A percentile compares a stretch with the other conserved stretches of the same genome.
These are phyloP conservation scores for Colletotrichum limetticola DNA, from an alignment of 2,329 filamentous ascomycete genomes.

Conservation along the genomic window DNA sequence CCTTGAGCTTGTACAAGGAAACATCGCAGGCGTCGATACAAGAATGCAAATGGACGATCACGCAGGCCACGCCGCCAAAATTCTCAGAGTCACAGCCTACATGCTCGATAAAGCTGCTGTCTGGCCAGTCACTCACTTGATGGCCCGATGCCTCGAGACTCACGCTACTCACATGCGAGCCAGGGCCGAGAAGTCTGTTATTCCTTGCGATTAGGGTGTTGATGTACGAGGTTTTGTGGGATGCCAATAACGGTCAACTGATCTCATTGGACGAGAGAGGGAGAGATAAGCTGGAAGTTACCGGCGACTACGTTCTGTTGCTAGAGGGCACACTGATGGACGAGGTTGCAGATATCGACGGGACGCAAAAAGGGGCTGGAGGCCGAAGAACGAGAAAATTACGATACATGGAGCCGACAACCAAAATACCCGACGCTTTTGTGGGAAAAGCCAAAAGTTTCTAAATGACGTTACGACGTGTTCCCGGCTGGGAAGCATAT, in stretches of 20 bases:
- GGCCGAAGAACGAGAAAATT: background rate
- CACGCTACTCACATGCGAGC: constrained; percentile 63
- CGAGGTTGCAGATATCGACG: background rate
- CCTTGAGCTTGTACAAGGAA: constrained; percentile 59
- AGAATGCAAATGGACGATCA: constrained; percentile 68
- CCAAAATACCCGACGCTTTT: constrained; percentile 12
- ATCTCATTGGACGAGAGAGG: background rate
- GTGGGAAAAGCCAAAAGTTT: constrained; percentile 20
- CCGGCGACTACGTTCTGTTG: background rate
- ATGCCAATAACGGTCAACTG: background rate
- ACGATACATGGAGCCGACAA: constrained; percentile 3
- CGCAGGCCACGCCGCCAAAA: constrained; percentile 84
- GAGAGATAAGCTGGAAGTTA: too few relatives aligned
- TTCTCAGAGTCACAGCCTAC: constrained; percentile 85
- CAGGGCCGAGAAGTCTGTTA: constrained; percentile 63
- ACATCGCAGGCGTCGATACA: constrained; percentile 63
- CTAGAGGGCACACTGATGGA: background rate
- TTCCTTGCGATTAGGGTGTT: constrained; percentile 48
- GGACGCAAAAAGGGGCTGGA: background rate
- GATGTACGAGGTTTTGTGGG: background rate
- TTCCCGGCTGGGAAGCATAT: background rate
- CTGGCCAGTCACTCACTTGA: constrained; percentile 78
- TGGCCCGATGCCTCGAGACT: constrained; percentile 65
- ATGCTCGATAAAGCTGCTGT: constrained; percentile 90
- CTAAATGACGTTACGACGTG: constrained; percentile 26